phyloP scores from a whole-genome alignment of 768 basidiomycete species.

The Lentinula sp. region DNA sequence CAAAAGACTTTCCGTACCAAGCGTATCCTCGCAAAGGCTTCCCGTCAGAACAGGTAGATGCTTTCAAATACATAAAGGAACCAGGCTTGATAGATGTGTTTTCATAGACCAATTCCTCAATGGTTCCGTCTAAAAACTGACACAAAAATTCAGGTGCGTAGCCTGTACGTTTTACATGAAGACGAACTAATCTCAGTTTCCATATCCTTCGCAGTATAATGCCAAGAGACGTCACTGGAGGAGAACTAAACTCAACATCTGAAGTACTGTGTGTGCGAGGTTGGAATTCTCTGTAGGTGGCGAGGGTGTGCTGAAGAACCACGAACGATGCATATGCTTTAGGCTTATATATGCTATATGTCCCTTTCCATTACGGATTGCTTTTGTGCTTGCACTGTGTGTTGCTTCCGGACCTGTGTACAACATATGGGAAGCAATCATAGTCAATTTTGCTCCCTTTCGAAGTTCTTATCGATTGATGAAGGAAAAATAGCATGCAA shows the following conservation, averaged over 20 bases:
- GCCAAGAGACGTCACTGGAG: slow-evolving; percentile 99
- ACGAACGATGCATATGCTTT: not conserved
- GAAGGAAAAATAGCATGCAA: not conserved
- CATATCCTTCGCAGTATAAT: slow-evolving; percentile 56
- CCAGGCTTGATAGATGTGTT: not conserved
- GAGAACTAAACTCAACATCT: slow-evolving; percentile 98
- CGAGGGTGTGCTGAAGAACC: not conserved
- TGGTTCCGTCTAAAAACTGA: slow-evolving; percentile 99
- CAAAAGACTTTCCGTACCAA: slow-evolving; percentile 99
- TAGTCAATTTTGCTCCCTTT: not conserved
- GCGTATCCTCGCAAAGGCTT: slow-evolving; percentile 93
- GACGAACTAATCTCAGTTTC: not conserved
- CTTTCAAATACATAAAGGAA: not conserved
- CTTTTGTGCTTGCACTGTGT: not conserved
- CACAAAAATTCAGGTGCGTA: slow-evolving; percentile 82
- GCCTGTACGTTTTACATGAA: not conserved
- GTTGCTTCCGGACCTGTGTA: not conserved
- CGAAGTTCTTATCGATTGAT: not conserved
- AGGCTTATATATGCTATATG: not conserved
- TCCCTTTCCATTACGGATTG: not conserved
- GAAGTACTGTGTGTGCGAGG: slow-evolving; percentile 18
- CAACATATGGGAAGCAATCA: not conserved
- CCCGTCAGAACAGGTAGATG: slow-evolving; percentile 88
- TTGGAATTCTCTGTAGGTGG: not conserved
- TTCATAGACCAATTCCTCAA: slow-evolving; percentile 85